Evolutionary conservation across 2,329 filamentous ascomycete genomes (phyloP).

Genomic region (Neurospora sp.): DNA sequence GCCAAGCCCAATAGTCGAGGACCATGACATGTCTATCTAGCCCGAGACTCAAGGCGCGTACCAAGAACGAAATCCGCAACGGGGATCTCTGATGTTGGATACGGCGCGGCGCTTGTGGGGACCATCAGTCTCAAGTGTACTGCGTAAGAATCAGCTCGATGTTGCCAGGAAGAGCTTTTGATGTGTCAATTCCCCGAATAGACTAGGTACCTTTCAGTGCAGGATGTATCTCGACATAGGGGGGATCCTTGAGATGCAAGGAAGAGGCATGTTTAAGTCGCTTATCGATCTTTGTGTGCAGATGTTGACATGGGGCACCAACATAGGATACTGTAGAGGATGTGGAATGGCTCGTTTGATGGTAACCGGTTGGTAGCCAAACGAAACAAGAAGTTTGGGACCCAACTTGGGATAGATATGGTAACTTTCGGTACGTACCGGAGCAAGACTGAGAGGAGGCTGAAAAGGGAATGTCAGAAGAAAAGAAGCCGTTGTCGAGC

Average conservation of each 20-base stretch:
- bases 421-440: neutral
- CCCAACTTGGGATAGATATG: neutral
- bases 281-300: neutral
- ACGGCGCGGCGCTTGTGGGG: neutral
- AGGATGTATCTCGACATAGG: neutral
- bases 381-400: neutral
- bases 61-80: neutral
- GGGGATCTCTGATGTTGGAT: neutral
- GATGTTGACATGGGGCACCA: neutral
- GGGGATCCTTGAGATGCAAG: neutral
- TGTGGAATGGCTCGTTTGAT: neutral
- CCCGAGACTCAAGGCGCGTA: neutral
- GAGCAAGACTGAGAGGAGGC: neutral
- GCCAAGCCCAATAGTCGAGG: neutral
- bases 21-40: neutral
- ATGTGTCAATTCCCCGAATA: neutral
- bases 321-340: neutral
- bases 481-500: neutral
- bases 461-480: neutral
- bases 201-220: neutral
- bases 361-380: neutral
- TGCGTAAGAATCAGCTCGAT: neutral
- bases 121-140: neutral
- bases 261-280: neutral
- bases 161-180: neutral